phyloP scores from a whole-genome alignment of 75 land plant genomes.

The Picea glauca region DNA sequence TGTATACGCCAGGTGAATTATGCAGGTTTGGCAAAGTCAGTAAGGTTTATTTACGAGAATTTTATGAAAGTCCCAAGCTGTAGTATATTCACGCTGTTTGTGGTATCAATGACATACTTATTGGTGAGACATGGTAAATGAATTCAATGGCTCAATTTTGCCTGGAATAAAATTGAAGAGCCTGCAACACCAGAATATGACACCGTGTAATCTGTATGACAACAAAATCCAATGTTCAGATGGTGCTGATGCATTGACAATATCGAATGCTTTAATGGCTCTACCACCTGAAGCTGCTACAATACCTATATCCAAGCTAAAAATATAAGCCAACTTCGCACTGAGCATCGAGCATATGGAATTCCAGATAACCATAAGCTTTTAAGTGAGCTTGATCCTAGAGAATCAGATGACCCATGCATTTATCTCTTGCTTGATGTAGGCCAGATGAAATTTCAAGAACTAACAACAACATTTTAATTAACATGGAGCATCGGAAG shows the following conservation, averaged over 20 bases:
- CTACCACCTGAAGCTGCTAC: conserved; percentile 66
- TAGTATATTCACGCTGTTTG: too few relatives aligned
- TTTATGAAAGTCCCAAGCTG: too few relatives aligned
- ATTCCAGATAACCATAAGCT: conserved; percentile 77
- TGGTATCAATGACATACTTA: too few relatives aligned
- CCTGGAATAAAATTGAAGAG: conserved; percentile 43
- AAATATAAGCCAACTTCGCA: conserved; percentile 80
- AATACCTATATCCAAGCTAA: conserved; percentile 89
- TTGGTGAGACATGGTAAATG: too few relatives aligned
- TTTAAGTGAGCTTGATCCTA: conserved; percentile 44
- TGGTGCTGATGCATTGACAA: conserved; percentile 44
- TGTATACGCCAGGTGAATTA: too few relatives aligned
- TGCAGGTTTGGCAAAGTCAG: too few relatives aligned
- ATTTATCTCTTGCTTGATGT: conserved; percentile 70
- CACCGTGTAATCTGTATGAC: conserved; percentile 33
- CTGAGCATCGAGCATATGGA: conserved; percentile 91
- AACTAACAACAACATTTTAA: too few relatives aligned
- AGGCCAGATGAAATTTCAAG: conserved; percentile 28
- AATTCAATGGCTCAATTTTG: too few relatives aligned
- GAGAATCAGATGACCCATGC: conserved; percentile 77
- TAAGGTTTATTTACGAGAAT: too few relatives aligned
- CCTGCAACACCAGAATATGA: conserved; percentile 75
- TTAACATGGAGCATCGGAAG: too few relatives aligned
- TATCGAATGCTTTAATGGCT: conserved; percentile 49
- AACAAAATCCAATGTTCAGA: conserved; percentile 27